Evolutionary conservation across 2,329 filamentous ascomycete genomes (phyloP).

Genomic region (Ustulina deusta): DNA sequence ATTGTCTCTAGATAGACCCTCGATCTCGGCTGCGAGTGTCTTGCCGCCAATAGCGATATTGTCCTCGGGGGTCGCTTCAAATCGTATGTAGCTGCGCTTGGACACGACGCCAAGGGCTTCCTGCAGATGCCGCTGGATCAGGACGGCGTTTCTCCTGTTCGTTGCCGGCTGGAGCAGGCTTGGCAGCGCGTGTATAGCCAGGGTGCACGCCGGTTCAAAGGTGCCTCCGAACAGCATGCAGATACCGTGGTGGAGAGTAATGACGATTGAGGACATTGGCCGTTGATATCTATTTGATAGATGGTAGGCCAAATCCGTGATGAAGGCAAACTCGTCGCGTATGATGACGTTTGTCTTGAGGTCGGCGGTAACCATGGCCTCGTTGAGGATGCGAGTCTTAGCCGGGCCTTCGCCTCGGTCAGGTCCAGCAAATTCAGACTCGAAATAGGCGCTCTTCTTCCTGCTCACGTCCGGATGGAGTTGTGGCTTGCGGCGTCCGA

Average conservation of each 20-base stretch:
- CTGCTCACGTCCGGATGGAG: constrained; percentile 51
- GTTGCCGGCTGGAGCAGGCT: constrained; percentile 76
- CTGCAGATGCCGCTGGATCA: constrained; percentile 81
- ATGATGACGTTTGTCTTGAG: constrained; percentile 74
- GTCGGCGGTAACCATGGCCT: constrained; percentile 72
- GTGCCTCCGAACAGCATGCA: constrained; percentile 81
- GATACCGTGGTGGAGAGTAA: constrained; percentile 79
- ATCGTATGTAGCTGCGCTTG: constrained; percentile 78
- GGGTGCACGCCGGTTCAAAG: constrained; percentile 82
- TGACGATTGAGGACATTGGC: constrained; percentile 77
- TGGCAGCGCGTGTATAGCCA: constrained; percentile 78
- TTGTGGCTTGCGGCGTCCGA: constrained; percentile 50
- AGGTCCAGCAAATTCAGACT: constrained; percentile 57
- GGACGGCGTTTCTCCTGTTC: constrained; percentile 83
- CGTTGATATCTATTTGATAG: constrained; percentile 81
- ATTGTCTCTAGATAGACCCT: constrained; percentile 62
- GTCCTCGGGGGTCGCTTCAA: constrained; percentile 76
- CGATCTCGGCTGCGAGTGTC: constrained; percentile 76
- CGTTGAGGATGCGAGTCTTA: constrained; percentile 62
- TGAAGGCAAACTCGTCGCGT: constrained; percentile 77
- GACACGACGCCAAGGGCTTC: constrained; percentile 75
- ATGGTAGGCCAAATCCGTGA: constrained; percentile 78
- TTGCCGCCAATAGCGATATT: constrained; percentile 77
- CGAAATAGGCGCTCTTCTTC: constrained; percentile 60
- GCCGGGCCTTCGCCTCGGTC: constrained; percentile 51